Percentiles rank a stretch among this genome's conserved stretches.
Evolutionary conservation across 148 eudicot genomes (phyloP).

Genomic region (Talinum fruticosum): DNA sequence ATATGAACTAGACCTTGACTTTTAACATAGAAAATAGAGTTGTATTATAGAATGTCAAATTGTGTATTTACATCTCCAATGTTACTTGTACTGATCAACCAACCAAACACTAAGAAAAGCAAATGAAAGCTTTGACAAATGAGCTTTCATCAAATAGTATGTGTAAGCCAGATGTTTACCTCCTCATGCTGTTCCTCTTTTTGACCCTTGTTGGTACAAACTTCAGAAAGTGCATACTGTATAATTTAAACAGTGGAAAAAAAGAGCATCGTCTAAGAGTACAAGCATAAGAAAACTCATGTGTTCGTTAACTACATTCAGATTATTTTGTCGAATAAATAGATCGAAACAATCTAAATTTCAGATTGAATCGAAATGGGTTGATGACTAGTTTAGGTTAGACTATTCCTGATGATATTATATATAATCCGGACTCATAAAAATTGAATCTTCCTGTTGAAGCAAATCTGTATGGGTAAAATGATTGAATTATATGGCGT

Average conservation of each 20-base stretch:
- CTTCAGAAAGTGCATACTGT: background rate
- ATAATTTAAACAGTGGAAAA: background rate
- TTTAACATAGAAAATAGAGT: background rate
- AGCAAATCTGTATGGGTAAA: background rate
- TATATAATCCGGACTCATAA: constrained; percentile 3
- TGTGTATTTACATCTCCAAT: background rate
- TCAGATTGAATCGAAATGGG: background rate
- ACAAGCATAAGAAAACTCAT: background rate
- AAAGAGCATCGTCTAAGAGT: background rate
- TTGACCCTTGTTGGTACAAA: constrained; percentile 1
- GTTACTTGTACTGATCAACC: background rate
- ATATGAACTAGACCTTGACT: background rate
- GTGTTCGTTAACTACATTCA: background rate
- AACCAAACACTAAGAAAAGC: background rate
- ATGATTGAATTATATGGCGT: constrained; percentile 25
- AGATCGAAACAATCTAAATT: no score
- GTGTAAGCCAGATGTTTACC: constrained; percentile 1
- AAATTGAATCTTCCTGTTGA: constrained; percentile 9
- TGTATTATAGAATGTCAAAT: background rate
- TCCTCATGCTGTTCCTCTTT: background rate
- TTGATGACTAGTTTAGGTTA: background rate
- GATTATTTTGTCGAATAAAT: no score
- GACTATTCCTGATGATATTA: background rate
- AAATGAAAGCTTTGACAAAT: background rate
- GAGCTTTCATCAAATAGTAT: constrained; percentile 7